Evolutionary conservation across 2,329 filamentous ascomycete species (phyloP), one percentile per base, ranked within the genome.

Genomic region (Neoascochyta sp.): DNA sequence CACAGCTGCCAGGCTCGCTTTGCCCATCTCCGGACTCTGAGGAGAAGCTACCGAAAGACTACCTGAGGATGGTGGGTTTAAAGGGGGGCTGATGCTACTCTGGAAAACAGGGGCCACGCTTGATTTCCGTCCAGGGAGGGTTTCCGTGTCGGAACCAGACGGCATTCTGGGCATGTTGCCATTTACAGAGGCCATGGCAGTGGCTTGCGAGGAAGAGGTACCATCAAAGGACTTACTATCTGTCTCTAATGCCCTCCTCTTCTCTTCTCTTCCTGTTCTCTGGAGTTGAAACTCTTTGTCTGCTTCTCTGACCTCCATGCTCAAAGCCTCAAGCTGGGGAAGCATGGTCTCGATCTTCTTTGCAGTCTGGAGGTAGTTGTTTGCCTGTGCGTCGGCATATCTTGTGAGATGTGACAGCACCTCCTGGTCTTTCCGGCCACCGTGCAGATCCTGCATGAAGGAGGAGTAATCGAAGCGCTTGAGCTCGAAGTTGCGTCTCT

Each of bases 361-460:
- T 9, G 90, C 83, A 0, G 89, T 83, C 1, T 76, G 69, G 29
- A 96, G 70, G 54, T 94, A 96, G 36, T 77, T 81, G 51, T 78
- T 82, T 10, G 92, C 86, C 57, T 98, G 92, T 3, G 83, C 80
- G 58, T 94, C 88, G 7, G 93, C 93, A 60, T 89, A 98, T 57
- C 83, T 90, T 2, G 92, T 98, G 17, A 98, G 73, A 57, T 95
- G 86, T 1, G 90, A 96, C 16, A 98, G 66, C 4, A 98, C 86
- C 60, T 98, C 92, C 56, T 96, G 92, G 53, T 98, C 92, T 61
- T 96, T 98, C 41, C 92, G 82, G n/a, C 92, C 92, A 16, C 92
- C 92, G 43, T 96, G 92, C n/a, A 98, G 73, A 68, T 98, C 92
- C 54, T 96, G 90, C 86, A 98, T 94, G 57, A 96, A 98, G 9